Evolutionary conservation across 2,329 filamentous ascomycete species (phyloP).

Genomic region (Lasiodiplodia hormozganensis): DNA sequence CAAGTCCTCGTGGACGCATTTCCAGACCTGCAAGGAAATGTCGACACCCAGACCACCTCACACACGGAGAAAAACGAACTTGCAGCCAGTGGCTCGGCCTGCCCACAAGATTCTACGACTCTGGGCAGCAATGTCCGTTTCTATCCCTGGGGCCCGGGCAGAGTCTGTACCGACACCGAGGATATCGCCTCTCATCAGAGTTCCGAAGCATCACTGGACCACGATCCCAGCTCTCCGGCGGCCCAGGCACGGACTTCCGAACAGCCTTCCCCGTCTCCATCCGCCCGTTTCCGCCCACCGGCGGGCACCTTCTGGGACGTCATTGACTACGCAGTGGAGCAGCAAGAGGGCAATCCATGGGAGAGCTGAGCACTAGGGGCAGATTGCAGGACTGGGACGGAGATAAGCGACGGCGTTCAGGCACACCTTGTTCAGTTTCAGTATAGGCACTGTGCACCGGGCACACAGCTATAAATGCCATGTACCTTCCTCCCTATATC

Average conservation of each 20-base stretch:
- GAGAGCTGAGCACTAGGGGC: not conserved
- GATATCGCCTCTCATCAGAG: not conserved
- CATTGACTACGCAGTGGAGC: not conserved
- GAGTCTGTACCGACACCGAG: too few relatives aligned
- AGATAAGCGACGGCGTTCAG: not conserved
- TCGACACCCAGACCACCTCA: not conserved
- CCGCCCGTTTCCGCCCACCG: not conserved
- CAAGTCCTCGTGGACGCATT: not conserved
- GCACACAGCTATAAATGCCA: not conserved
- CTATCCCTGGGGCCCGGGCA: too few relatives aligned
- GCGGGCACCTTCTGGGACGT: not conserved
- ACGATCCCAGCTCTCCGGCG: not conserved
- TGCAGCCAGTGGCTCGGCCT: fast-evolving
- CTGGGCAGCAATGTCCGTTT: too few relatives aligned
- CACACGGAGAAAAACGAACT: not conserved
- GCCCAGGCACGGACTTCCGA: not conserved
- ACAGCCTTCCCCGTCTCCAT: not conserved
- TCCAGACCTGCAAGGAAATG: not conserved
- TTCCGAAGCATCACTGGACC: not conserved
- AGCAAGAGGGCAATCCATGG: constrained; percentile 1
- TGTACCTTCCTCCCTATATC: not conserved
- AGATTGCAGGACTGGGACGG: constrained; percentile 12
- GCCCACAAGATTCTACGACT: too few relatives aligned
- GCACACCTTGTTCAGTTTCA: constrained; percentile 1
- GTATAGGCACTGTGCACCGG: constrained; percentile 7